phyloP scores from a whole-genome alignment of 2,329 filamentous ascomycete species.

The Aspergillus chevalieri region DNA sequence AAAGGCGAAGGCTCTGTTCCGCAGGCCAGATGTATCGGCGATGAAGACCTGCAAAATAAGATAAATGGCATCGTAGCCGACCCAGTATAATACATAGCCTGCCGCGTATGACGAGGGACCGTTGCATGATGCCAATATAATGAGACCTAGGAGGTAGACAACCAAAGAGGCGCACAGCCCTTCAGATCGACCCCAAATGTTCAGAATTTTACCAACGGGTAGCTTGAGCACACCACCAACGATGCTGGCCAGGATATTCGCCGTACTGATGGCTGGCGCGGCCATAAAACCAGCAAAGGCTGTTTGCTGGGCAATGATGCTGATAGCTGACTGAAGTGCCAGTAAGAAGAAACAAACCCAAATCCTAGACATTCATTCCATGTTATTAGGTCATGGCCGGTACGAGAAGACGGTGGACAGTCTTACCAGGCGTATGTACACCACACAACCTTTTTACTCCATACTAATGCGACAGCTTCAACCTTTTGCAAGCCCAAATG shows the following conservation, averaged over 20 bases:
- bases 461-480: slow-evolving; percentile 42
- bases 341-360: slow-evolving; percentile 43
- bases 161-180: slow-evolving; percentile 48
- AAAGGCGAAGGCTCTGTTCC: slow-evolving; percentile 56
- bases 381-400: background rate
- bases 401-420: background rate
- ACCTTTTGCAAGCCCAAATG: slow-evolving; percentile 40
- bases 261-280: slow-evolving; percentile 48
- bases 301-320: slow-evolving; percentile 40
- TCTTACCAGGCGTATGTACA: slow-evolving; percentile 29
- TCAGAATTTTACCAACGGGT: slow-evolving; percentile 56
- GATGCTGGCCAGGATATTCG: slow-evolving; percentile 50
- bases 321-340: slow-evolving; percentile 38
- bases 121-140: slow-evolving; percentile 57
- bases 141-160: slow-evolving; percentile 45
- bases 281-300: slow-evolving; percentile 47
- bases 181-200: slow-evolving; percentile 58
- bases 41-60: slow-evolving; percentile 56
- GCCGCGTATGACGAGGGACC: slow-evolving; percentile 59
- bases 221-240: slow-evolving; percentile 55
- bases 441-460: slow-evolving; percentile 37
- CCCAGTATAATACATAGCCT: slow-evolving; percentile 56
- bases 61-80: slow-evolving; percentile 51
- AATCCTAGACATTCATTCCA: slow-evolving; percentile 27
- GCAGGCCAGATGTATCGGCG: slow-evolving; percentile 56